phyloP scores from a whole-genome alignment of 495 filamentous ascomycete species.

The Penicillium pulvis region DNA sequence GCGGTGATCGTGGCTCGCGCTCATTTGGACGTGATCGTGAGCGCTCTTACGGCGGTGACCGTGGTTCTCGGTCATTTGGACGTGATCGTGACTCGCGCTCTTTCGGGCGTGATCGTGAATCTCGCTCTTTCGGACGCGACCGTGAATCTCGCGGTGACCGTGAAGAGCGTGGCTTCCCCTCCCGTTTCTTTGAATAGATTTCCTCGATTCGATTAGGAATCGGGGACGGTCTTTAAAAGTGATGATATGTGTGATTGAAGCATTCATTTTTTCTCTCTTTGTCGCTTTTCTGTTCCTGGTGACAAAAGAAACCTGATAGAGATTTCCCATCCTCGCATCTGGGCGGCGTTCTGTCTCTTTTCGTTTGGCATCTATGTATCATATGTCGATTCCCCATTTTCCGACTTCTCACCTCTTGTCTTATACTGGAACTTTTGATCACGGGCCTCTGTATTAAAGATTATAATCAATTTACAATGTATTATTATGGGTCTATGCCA shows the following conservation, averaged over 20 bases:
- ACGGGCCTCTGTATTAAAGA: not conserved
- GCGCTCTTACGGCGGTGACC: not conserved
- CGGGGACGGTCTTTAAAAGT: not conserved
- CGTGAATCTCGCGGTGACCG: not conserved
- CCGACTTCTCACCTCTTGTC: slow-evolving; percentile 32
- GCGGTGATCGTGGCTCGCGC: not conserved
- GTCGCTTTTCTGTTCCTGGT: slow-evolving; percentile 7
- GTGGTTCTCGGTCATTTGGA: not conserved
- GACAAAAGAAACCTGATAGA: slow-evolving; percentile 21
- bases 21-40: not conserved
- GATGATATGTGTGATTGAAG: not conserved
- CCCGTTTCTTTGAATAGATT: not conserved
- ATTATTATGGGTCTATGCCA: not conserved
- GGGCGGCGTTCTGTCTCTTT: slow-evolving; percentile 31
- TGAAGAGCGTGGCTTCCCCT: slow-evolving; percentile 7
- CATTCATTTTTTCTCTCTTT: not conserved
- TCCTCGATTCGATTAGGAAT: slow-evolving; percentile 1
- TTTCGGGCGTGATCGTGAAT: not conserved
- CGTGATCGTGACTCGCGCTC: not conserved
- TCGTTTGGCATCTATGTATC: slow-evolving; percentile 17
- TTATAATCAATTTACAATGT: not conserved
- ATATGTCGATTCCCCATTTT: slow-evolving; percentile 17
- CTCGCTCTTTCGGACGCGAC: not conserved
- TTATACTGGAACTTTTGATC: slow-evolving; percentile 15
- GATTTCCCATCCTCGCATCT: slow-evolving; percentile 28